A percentile compares a stretch with the other conserved stretches of the same genome.
Evolutionary conservation across 495 filamentous ascomycete genomes (phyloP).

Genomic region (Cairneyella variabilis): DNA sequence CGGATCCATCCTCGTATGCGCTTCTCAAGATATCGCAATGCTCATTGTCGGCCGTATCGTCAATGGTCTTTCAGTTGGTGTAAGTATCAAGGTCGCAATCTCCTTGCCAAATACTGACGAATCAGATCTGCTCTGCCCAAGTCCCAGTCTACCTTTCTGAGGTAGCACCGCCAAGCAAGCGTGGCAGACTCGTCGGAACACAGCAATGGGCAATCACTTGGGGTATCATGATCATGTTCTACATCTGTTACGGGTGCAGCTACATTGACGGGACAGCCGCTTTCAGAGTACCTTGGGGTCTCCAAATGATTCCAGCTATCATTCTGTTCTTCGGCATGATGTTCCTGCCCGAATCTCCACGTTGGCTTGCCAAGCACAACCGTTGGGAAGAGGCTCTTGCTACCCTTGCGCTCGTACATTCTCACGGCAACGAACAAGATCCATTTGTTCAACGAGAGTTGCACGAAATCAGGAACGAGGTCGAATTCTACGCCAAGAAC

Average conservation of each 20-base stretch:
- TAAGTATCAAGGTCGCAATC: neutral
- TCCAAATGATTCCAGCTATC: slow-evolving; percentile 68
- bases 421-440: slow-evolving; percentile 54
- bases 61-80: slow-evolving; percentile 69
- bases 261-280: slow-evolving; percentile 54
- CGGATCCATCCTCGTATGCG: slow-evolving; percentile 66
- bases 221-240: slow-evolving; percentile 79
- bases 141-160: slow-evolving; percentile 77
- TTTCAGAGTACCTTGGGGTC: slow-evolving; percentile 70
- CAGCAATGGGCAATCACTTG: slow-evolving; percentile 78
- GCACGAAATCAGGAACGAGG: slow-evolving; percentile 61
- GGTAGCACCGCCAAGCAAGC: slow-evolving; percentile 59
- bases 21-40: slow-evolving; percentile 70
- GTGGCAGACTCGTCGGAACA: slow-evolving; percentile 66
- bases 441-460: slow-evolving; percentile 60
- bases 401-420: slow-evolving; percentile 63
- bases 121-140: slow-evolving; percentile 62
- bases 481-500: slow-evolving; percentile 60
- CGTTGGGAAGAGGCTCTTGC: slow-evolving; percentile 65
- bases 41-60: slow-evolving; percentile 69
- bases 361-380: slow-evolving; percentile 70
- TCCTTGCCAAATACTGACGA: neutral
- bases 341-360: slow-evolving; percentile 68
- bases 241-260: slow-evolving; percentile 69
- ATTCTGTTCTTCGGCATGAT: slow-evolving; percentile 57